phyloP scores from a whole-genome alignment of 2,329 filamentous ascomycete genomes.

The Colletotrichum sp. region DNA sequence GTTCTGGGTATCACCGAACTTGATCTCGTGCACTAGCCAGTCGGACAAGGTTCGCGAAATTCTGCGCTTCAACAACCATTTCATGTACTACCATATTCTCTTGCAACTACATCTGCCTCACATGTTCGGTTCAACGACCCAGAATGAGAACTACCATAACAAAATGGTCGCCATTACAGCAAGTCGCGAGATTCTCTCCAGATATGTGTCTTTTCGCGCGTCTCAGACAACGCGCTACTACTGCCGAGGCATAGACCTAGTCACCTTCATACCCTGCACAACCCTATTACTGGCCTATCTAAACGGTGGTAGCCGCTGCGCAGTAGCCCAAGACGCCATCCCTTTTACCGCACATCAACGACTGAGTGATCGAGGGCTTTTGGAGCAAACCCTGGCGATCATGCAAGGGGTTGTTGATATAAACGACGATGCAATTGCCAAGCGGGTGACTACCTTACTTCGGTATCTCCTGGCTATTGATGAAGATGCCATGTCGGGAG shows the following conservation, averaged over 20 bases:
- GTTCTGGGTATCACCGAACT: conserved; percentile 39
- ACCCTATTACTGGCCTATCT: conserved; percentile 42
- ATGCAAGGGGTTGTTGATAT: conserved; percentile 32
- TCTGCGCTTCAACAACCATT: conserved; percentile 34
- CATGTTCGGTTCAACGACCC: conserved; percentile 28
- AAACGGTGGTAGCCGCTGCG: not conserved
- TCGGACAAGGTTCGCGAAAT: conserved; percentile 19
- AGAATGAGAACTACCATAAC: not conserved
- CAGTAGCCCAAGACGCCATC: not conserved
- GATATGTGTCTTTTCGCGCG: conserved; percentile 37
- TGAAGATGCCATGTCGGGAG: conserved; percentile 25
- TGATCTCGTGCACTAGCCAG: not conserved
- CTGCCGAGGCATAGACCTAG: conserved; percentile 35
- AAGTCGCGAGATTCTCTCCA: conserved; percentile 39
- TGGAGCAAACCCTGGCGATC: conserved; percentile 39
- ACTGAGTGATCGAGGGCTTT: conserved; percentile 40
- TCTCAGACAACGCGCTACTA: conserved; percentile 25
- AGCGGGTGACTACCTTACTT: conserved; percentile 33
- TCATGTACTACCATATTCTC: conserved; percentile 42
- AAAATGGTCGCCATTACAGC: conserved; percentile 40
- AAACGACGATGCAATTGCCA: conserved; percentile 35
- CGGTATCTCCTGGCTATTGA: conserved; percentile 36
- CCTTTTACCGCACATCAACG: conserved; percentile 42
- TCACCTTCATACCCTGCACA: conserved; percentile 40
- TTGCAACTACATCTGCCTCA: conserved; percentile 45